Evolutionary conservation across 2,329 filamentous ascomycete genomes (phyloP).

Genomic region (Calonectria crousiana): DNA sequence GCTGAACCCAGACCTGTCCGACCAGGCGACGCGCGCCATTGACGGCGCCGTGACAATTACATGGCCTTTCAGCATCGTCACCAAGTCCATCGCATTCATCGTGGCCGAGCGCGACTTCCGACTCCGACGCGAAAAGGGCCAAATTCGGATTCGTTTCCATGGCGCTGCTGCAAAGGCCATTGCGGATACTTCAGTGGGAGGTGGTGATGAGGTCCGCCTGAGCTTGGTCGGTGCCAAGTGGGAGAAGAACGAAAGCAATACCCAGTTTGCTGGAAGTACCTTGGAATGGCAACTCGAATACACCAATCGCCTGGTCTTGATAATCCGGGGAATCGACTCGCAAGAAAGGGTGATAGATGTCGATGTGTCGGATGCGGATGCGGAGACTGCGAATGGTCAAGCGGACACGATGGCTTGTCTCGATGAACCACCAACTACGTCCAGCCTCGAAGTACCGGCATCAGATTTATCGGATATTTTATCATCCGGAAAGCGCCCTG

Average conservation of each 20-base stretch:
- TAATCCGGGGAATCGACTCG: constrained; percentile 57
- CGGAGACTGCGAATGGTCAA: constrained; percentile 36
- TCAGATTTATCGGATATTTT: constrained; percentile 33
- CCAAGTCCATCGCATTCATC: constrained; percentile 79
- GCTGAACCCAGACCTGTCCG: constrained; percentile 61
- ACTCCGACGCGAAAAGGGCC: constrained; percentile 80
- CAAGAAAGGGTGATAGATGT: constrained; percentile 66
- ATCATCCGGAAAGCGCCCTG: constrained; percentile 49
- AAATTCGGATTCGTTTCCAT: constrained; percentile 82
- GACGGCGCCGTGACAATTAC: constrained; percentile 84
- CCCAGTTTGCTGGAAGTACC: constrained; percentile 62
- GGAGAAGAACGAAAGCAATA: constrained; percentile 63
- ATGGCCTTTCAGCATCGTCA: constrained; percentile 91
- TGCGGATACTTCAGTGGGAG: constrained; percentile 75
- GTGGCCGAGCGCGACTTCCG: constrained; percentile 89
- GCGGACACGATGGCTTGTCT: not conserved
- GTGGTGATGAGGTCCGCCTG: constrained; percentile 81
- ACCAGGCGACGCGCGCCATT: constrained; percentile 61
- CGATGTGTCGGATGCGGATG: constrained; percentile 48
- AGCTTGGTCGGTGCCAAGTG: constrained; percentile 78
- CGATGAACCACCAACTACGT: constrained; percentile 20
- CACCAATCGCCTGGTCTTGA: constrained; percentile 60
- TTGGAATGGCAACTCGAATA: constrained; percentile 72
- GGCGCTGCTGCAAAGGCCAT: constrained; percentile 78
- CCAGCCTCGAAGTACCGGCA: constrained; percentile 32